phyloP scores from a whole-genome alignment of 2,329 filamentous ascomycete genomes.

The Ascochyta fabae region DNA sequence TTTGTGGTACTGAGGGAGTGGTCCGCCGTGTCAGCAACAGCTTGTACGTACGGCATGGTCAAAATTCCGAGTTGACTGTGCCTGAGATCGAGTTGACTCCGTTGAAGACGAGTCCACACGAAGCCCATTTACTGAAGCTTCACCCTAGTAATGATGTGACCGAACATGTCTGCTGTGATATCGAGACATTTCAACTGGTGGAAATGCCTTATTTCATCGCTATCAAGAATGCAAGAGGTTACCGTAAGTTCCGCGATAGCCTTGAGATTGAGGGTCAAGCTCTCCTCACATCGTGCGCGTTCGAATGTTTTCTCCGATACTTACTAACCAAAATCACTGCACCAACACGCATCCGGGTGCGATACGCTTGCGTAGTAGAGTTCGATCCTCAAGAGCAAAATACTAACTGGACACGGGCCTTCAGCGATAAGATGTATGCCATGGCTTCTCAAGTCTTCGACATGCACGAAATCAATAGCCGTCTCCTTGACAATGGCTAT shows the following conservation, averaged over 20 bases:
- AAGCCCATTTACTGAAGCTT: neutral
- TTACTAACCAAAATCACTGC: neutral
- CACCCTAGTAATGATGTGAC: neutral
- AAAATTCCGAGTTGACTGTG: neutral
- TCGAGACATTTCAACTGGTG: neutral
- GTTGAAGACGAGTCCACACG: neutral
- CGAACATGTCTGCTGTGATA: neutral
- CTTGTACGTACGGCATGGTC: neutral
- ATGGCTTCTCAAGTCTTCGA: constrained; percentile 6
- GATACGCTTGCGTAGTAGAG: neutral
- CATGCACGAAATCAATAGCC: constrained; percentile 13
- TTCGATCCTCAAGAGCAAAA: neutral
- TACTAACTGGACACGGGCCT: constrained; percentile 11
- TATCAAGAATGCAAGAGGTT: neutral
- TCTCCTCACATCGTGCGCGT: neutral
- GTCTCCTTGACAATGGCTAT: constrained; percentile 8
- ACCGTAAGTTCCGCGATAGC: neutral
- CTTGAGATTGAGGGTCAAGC: neutral
- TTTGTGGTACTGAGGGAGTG: neutral
- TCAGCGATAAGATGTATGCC: constrained; percentile 14
- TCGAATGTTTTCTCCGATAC: neutral
- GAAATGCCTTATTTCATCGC: neutral
- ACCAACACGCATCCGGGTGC: neutral
- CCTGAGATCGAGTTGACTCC: neutral
- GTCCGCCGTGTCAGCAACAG: neutral